phyloP scores from a whole-genome alignment of 2,329 filamentous ascomycete genomes.

The Zopfia rhizophila region DNA sequence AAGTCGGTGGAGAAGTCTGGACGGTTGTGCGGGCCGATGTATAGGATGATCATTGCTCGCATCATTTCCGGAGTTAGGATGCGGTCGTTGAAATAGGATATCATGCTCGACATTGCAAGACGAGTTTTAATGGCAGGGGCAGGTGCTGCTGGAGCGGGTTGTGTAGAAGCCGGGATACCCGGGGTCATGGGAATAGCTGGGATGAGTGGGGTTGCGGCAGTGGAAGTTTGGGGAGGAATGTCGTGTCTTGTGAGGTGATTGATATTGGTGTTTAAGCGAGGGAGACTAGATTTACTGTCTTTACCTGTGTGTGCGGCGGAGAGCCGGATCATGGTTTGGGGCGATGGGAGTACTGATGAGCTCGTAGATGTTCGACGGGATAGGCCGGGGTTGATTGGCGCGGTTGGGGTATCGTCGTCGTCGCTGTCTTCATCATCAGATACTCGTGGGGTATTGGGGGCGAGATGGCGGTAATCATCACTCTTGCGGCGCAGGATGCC shows the following conservation, averaged over 20 bases:
- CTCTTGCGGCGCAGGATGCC: slow-evolving; percentile 84
- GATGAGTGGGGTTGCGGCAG: slow-evolving; percentile 26
- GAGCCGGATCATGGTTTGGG: slow-evolving; percentile 49
- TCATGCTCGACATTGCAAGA: slow-evolving; percentile 95
- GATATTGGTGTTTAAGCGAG: slow-evolving; percentile 31
- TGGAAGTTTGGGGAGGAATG: background rate
- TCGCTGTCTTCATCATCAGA: slow-evolving; percentile 77
- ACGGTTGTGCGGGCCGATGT: slow-evolving; percentile 91
- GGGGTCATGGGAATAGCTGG: slow-evolving; percentile 31
- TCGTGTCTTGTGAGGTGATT: slow-evolving; percentile 26
- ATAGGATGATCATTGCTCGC: slow-evolving; percentile 98
- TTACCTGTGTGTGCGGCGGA: slow-evolving; percentile 51
- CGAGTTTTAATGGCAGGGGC: slow-evolving; percentile 75
- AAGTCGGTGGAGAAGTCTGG: slow-evolving; percentile 94
- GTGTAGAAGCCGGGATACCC: slow-evolving; percentile 24
- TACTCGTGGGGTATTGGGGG: slow-evolving; percentile 80
- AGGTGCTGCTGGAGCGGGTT: slow-evolving; percentile 48
- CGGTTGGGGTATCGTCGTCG: slow-evolving; percentile 34
- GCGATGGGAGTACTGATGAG: slow-evolving; percentile 40
- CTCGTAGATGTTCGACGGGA: slow-evolving; percentile 27
- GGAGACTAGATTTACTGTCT: slow-evolving; percentile 34
- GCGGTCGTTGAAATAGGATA: slow-evolving; percentile 97
- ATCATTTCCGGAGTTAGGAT: slow-evolving; percentile 98
- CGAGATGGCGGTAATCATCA: slow-evolving; percentile 85
- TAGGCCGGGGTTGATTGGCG: slow-evolving; percentile 19